phyloP scores from a whole-genome alignment of 805 yeast genomes.

The Saccharomyces kudriavzevii region DNA sequence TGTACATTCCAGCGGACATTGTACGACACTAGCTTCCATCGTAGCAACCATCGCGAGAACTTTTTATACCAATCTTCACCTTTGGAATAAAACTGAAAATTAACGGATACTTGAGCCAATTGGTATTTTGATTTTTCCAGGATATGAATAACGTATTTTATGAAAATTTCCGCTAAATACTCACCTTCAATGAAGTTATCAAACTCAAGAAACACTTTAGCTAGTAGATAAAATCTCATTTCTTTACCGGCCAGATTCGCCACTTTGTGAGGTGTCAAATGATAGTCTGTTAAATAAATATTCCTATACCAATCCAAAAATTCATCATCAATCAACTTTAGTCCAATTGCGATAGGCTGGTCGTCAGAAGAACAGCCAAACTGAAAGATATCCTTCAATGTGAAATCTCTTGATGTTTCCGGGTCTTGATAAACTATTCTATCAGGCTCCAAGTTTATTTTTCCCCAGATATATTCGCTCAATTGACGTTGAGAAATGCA shows the following conservation, averaged over 20 bases:
- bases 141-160: constrained; percentile 26
- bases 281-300: constrained; percentile 18
- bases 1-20: constrained; percentile 35
- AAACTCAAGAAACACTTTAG: constrained; percentile 31
- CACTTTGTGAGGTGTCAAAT: constrained; percentile 15
- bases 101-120: constrained; percentile 32
- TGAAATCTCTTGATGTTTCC: constrained; percentile 13
- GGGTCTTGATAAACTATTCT: constrained; percentile 27
- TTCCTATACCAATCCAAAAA: constrained; percentile 21
- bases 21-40: constrained; percentile 33
- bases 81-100: constrained; percentile 19
- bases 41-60: constrained; percentile 31
- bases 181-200: constrained; percentile 34
- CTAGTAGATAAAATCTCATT: constrained; percentile 25
- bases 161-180: constrained; percentile 30
- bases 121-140: constrained; percentile 36
- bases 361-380: constrained; percentile 9
- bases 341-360: constrained; percentile 18
- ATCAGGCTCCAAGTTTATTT: constrained; percentile 31
- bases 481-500: constrained; percentile 26
- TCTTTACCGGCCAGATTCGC: constrained; percentile 15
- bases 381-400: constrained; percentile 21
- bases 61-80: constrained; percentile 27
- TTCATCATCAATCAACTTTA: constrained; percentile 27
- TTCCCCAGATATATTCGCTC: constrained; percentile 33